Evolutionary conservation across 148 eudicot genomes (phyloP).

Genomic region (Silene uniflora): DNA sequence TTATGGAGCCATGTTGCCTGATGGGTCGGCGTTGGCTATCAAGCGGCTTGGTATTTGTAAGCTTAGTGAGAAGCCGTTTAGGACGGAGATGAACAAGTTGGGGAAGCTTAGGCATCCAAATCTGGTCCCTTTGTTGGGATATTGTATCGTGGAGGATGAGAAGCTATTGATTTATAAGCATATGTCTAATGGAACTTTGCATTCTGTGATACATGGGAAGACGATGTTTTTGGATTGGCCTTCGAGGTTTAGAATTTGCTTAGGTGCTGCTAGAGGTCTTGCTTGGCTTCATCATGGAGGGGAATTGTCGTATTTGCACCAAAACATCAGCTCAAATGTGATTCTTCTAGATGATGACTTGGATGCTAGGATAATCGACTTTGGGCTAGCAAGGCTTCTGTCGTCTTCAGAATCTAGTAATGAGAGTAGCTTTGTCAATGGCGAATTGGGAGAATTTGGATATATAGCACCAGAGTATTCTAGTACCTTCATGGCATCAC

Average conservation of each 20-base stretch:
- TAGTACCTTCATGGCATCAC: slow-evolving; percentile 60
- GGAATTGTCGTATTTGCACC: slow-evolving; percentile 72
- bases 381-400: slow-evolving; percentile 71
- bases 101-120: slow-evolving; percentile 81
- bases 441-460: slow-evolving; percentile 79
- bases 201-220: slow-evolving; percentile 44
- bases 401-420: slow-evolving; percentile 36
- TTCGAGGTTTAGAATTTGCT: slow-evolving; percentile 64
- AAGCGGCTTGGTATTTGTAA: slow-evolving; percentile 64
- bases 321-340: slow-evolving; percentile 67
- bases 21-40: slow-evolving; percentile 68
- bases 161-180: slow-evolving; percentile 80
- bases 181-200: slow-evolving; percentile 69
- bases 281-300: slow-evolving; percentile 95
- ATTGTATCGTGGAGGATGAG: slow-evolving; percentile 73
- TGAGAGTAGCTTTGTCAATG: slow-evolving; percentile 57
- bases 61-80: slow-evolving; percentile 61
- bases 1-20: slow-evolving; percentile 28
- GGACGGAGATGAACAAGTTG: slow-evolving; percentile 64
- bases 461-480: slow-evolving; percentile 84
- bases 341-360: slow-evolving; percentile 77
- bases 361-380: slow-evolving; percentile 77
- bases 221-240: slow-evolving; percentile 62
- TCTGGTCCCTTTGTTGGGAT: slow-evolving; percentile 76
- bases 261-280: slow-evolving; percentile 87